phyloP scores from a whole-genome alignment of 768 basidiomycete species.

The Rhizopogon vulgaris region DNA sequence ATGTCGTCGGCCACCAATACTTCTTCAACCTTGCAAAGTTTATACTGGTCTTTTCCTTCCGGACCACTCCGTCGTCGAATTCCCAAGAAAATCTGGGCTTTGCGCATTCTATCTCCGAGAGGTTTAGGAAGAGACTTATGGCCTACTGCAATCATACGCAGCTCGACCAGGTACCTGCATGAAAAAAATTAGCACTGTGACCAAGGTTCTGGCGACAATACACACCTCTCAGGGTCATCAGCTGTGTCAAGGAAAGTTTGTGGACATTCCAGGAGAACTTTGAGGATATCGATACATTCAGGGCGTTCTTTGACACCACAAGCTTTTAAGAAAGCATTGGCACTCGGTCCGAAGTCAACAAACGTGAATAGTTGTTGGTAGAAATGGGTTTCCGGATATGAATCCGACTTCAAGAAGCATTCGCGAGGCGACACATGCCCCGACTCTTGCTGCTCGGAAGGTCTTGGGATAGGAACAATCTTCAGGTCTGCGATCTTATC shows the following conservation, averaged over 20 bases:
- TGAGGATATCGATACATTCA: slow-evolving; percentile 68
- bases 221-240: slow-evolving; percentile 53
- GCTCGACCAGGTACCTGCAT: slow-evolving; percentile 68
- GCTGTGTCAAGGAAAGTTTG: slow-evolving; percentile 59
- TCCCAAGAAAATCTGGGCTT: slow-evolving; percentile 61
- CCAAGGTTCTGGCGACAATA: background rate
- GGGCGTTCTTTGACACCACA: slow-evolving; percentile 85
- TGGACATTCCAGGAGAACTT: slow-evolving; percentile 59
- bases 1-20: slow-evolving; percentile 81
- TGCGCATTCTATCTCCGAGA: slow-evolving; percentile 50
- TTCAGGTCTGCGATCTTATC: slow-evolving; percentile 43
- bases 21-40: slow-evolving; percentile 56
- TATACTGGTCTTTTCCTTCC: slow-evolving; percentile 38
- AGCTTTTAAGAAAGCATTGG: slow-evolving; percentile 73
- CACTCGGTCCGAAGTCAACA: slow-evolving; percentile 72
- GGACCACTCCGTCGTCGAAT: slow-evolving; percentile 35
- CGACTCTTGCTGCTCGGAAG: background rate
- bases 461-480: slow-evolving; percentile 53
- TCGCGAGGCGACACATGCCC: slow-evolving; percentile 47
- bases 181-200: background rate
- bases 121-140: slow-evolving; percentile 36
- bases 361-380: slow-evolving; percentile 75
- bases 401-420: slow-evolving; percentile 51
- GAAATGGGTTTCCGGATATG: slow-evolving; percentile 12
- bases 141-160: slow-evolving; percentile 77